Percentiles rank a stretch among this genome's conserved stretches.
Evolutionary conservation across 345 rosid species (phyloP).

Genomic region (Gossypioides kirkii): DNA sequence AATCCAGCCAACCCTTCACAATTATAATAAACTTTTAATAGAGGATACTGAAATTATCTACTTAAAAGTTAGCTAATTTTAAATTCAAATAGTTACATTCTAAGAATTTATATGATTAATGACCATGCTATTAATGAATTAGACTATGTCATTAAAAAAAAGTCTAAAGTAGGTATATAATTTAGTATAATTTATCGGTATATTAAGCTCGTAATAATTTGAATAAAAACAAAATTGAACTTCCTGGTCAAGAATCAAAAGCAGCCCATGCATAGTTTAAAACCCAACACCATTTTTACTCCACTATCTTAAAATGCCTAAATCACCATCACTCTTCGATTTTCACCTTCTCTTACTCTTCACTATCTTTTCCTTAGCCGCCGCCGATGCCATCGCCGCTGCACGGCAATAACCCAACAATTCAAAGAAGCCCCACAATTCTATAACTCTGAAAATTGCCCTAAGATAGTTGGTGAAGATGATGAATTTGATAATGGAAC

Average conservation of each 20-base stretch:
- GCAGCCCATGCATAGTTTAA: not conserved
- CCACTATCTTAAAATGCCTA: constrained; percentile 16
- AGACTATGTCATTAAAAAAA: too few relatives aligned
- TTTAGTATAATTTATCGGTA: not conserved
- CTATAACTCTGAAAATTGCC: constrained; percentile 78
- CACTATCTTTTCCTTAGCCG: not conserved
- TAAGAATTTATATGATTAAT: too few relatives aligned
- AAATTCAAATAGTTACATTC: too few relatives aligned
- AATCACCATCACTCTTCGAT: constrained; percentile 18
- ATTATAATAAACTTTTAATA: too few relatives aligned
- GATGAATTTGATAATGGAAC: constrained; percentile 17
- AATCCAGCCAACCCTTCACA: rapidly evolving
- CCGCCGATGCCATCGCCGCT: constrained; percentile 16
- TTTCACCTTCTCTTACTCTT: constrained; percentile 13
- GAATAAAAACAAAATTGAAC: not conserved
- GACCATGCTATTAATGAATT: too few relatives aligned
- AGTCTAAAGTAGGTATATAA: too few relatives aligned
- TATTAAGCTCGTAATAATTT: too few relatives aligned
- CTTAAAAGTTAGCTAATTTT: too few relatives aligned
- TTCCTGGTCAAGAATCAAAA: not conserved
- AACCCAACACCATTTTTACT: not conserved
- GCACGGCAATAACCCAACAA: constrained; percentile 27
- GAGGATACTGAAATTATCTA: too few relatives aligned
- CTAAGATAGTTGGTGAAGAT: constrained; percentile 23
- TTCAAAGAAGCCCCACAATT: constrained; percentile 93